Conservation (phyloP, 306 rosid genomes). For the Prunus salicina region DNA sequence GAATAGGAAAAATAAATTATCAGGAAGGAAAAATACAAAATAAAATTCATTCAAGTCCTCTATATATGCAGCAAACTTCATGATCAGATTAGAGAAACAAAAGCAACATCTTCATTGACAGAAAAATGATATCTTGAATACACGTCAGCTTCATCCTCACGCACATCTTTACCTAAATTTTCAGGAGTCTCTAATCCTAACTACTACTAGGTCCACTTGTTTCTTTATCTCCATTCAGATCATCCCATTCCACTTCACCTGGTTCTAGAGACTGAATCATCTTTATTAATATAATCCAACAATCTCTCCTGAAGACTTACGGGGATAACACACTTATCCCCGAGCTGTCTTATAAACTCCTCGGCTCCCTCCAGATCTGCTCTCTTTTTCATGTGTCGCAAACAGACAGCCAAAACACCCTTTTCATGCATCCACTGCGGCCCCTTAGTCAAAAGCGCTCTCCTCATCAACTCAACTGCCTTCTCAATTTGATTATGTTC, state of each 20-base stretch:
- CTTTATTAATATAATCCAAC: conserved; percentile 11
- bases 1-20: no score
- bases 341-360: conserved; percentile 16
- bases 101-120: no score
- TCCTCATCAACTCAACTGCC: conserved; percentile 19
- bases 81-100: no score
- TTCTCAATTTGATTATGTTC: conserved; percentile 5
- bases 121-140: no score
- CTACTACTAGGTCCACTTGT: neutral
- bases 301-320: neutral
- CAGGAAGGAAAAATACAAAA: no score
- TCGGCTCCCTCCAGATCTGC: conserved; percentile 18
- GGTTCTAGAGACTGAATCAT: neutral
- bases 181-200: neutral
- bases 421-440: conserved; percentile 15
- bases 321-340: conserved; percentile 7
- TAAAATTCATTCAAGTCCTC: no score
- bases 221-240: neutral
- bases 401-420: conserved; percentile 14
- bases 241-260: neutral
- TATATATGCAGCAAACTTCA: no score
- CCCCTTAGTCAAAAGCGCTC: conserved; percentile 1
- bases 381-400: conserved; percentile 15
- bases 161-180: neutral
- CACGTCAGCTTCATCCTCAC: no score